Base-by-base conservation (phyloP, 2,329 filamentous ascomycete genomes). In the Aspergillus sp. region DNA sequence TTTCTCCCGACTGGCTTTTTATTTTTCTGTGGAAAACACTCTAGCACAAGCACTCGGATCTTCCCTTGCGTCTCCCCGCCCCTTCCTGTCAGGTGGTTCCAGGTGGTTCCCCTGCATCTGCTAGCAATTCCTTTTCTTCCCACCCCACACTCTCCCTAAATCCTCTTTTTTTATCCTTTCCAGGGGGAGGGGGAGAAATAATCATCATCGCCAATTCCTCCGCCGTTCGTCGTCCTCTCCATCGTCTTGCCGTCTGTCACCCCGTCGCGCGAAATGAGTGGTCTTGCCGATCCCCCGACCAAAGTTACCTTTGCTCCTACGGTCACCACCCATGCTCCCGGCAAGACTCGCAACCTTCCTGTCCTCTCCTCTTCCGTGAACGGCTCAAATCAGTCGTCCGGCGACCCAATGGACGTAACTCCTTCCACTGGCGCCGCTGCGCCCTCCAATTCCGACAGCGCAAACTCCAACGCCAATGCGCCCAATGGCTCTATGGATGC, bases 331-430 rank as follows among this genome's bases (percentile, higher is more conserved):
- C 62, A 70, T 65, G 68, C 65, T 58, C 65, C 65, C 43, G 65
- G 69, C 48, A 71, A 74, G 54, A 72, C 75, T 60, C 74, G 75
- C 60, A 74, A 74, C 42, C 74, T 79, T 42, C 74, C 77, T 44
- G 72, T 79, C 50, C 70, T 78, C 44, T 70, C 74, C 15, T 75
- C 75, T 15, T 72, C 74, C 32, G 60, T 72, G 33, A 60, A 65
- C 45, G 64, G 71, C 42, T 69, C 73, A 43, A 65, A 71, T 42
- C 57, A 56, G 43, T 64, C 70, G 51, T 68, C 72, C 27, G 71
- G 70, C 48, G 78, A 79, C 53, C 71, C 75, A 47, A 82, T 81
- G 77, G 77, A 81, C 49, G 68, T 78, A 45, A 76, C 76, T 48
- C 74, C 76, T 39, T 67, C 75, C 39, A 62, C 71, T 49, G 64